Percentiles rank a stretch among this genome's conserved stretches.
Evolutionary conservation across 2,329 filamentous ascomycete species (phyloP).

Genomic region (Diaporthe vaccinii): DNA sequence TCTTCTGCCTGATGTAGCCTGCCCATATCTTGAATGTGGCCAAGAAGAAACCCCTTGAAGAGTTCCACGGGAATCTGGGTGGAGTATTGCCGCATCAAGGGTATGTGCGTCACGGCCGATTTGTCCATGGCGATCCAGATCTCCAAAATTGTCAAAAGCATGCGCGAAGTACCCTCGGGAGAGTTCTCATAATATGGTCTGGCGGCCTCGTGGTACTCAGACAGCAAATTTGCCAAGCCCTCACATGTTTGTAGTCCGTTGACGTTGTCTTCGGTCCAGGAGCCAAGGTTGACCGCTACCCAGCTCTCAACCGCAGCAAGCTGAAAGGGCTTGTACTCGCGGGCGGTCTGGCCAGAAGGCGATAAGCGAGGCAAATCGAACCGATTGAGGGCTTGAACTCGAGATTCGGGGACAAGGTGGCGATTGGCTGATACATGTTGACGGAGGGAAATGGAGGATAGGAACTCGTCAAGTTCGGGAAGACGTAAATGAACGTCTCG

Average conservation of each 20-base stretch:
- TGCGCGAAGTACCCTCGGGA: constrained; percentile 64
- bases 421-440: not conserved
- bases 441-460: not conserved
- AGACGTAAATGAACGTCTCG: constrained; percentile 29
- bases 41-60: constrained; percentile 61
- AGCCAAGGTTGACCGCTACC: not conserved
- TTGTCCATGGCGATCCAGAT: constrained; percentile 71
- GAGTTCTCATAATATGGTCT: constrained; percentile 51
- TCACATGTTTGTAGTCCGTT: not conserved
- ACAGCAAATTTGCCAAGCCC: constrained; percentile 42
- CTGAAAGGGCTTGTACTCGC: constrained; percentile 52
- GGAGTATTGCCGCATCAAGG: constrained; percentile 61
- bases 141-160: constrained; percentile 69
- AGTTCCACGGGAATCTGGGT: constrained; percentile 56
- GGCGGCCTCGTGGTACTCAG: constrained; percentile 51
- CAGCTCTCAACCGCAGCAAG: not conserved
- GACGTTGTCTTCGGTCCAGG: not conserved
- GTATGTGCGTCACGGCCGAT: constrained; percentile 53
- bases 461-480: constrained; percentile 7
- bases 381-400: not conserved
- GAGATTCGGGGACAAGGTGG: no score
- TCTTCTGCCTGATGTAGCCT: constrained; percentile 61
- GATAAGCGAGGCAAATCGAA: constrained; percentile 52
- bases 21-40: constrained; percentile 57
- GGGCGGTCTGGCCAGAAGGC: constrained; percentile 54